Base-by-base conservation (phyloP, 2,329 filamentous ascomycete species). In the Cladosporium sphaerospermum region DNA sequence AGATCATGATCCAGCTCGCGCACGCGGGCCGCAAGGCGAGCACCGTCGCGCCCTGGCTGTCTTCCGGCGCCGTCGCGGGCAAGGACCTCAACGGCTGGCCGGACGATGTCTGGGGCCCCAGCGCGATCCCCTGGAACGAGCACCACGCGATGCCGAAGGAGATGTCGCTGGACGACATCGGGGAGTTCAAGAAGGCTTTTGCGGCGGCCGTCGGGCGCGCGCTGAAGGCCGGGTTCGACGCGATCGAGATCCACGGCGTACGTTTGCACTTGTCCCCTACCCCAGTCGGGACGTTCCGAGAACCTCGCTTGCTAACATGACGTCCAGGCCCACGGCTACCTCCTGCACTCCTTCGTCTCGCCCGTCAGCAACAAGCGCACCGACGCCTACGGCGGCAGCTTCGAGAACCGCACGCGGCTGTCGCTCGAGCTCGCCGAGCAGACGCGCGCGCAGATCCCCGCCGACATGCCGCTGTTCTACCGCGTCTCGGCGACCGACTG, bases 1-100 rank as follows among this genome's bases (percentile, higher is more conserved):
- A 86, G 58, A 82, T 88, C 49, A 89, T 81, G 48, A 84, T 95
- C 56, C 90, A 96, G 73, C 77, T 95, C 4, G 88, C 75, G 1
- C 90, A 96, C 64, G 89, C 89, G 0, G 90, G 90, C 6, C 69
- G 80, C 31, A 84, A 84, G 61, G 79, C 80, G 4, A 76, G 72
- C 57, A 81, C 78, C 2, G 75, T 82, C 3, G 78, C 80, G 0
- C 80, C 80, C 0, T 92, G 86, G 85, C 70, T 89, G 52, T 73
- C 70, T 53, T 64, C 65, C 19, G 78, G 76, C 6, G 75, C 75
- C 40, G 68, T 83, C 19, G 85, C 86, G 0, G 72, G 59, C 33
- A 60, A 64, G 45, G 62, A 74, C 69, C 57, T 76, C 9, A 77
- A 77, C 52, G 81, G 81, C 47, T 77, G 78, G 75, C 67, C 78